Percentiles rank a stretch among this genome's conserved stretches.
These are phyloP conservation scores for Jatropha multifida DNA, from an alignment of 441 rosid species.

Conservation along the genomic window DNA sequence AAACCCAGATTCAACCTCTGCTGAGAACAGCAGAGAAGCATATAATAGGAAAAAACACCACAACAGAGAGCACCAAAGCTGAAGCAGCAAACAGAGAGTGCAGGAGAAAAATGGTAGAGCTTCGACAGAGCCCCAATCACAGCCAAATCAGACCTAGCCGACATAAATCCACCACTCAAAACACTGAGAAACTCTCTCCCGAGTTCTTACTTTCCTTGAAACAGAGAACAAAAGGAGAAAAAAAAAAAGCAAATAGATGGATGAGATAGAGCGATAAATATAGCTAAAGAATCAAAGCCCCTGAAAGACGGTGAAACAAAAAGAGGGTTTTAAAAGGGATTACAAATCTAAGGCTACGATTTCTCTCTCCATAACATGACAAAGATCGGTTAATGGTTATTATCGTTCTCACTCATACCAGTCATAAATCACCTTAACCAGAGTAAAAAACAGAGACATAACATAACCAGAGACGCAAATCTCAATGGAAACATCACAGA, in stretches of 20 bases:
- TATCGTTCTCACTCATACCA: slow-evolving; percentile 2
- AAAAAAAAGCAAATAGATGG: slow-evolving; percentile 5
- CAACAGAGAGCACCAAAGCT: not conserved
- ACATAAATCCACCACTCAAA: slow-evolving; percentile 60
- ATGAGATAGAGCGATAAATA: slow-evolving; percentile 30
- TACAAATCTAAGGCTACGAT: slow-evolving; percentile 62
- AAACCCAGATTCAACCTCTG: slow-evolving; percentile 52
- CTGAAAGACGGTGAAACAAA: not conserved
- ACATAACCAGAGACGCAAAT: not conserved
- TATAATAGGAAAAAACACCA: slow-evolving; percentile 20
- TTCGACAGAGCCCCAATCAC: slow-evolving; percentile 64
- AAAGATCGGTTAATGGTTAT: slow-evolving; percentile 27
- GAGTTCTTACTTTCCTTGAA: slow-evolving; percentile 17
- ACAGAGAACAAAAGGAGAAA: slow-evolving; percentile 17
- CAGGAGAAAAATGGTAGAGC: slow-evolving; percentile 39
- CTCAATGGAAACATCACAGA: slow-evolving; percentile 15
- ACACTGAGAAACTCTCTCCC: slow-evolving; percentile 6
- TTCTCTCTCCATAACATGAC: slow-evolving; percentile 30
- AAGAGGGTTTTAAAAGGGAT: slow-evolving; percentile 26
- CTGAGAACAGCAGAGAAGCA: slow-evolving; percentile 62
- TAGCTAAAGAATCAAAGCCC: slow-evolving; percentile 11
- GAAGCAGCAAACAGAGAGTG: not conserved
- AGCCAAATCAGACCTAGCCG: slow-evolving; percentile 74
- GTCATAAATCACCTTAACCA: slow-evolving; percentile 17
- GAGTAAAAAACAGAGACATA: slow-evolving; percentile 21